Percentiles rank a stretch among this genome's conserved stretches.
Evolutionary conservation across 106 monocot genomes (phyloP).

Genomic region (Allium fistulosum): DNA sequence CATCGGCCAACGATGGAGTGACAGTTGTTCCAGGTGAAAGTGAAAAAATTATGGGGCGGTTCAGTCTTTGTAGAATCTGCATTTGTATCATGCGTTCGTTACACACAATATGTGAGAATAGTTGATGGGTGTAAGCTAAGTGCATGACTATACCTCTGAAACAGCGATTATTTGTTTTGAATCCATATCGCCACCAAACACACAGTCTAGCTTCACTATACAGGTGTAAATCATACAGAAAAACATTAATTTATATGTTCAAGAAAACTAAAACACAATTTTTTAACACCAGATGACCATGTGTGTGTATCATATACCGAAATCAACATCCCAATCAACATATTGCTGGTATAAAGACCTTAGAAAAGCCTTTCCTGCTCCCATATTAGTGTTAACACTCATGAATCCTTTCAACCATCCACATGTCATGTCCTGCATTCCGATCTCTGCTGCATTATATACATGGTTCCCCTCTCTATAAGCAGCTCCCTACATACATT

Average conservation of each 20-base stretch:
- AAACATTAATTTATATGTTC: too few relatives aligned
- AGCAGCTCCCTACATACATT: slow-evolving; percentile 22
- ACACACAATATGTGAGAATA: neutral
- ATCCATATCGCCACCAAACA: slow-evolving; percentile 86
- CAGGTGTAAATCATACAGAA: too few relatives aligned
- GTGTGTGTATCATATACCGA: slow-evolving; percentile 37
- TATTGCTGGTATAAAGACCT: slow-evolving; percentile 80
- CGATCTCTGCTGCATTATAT: slow-evolving; percentile 66
- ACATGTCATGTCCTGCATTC: slow-evolving; percentile 54
- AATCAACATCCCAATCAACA: slow-evolving; percentile 96
- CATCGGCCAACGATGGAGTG: slow-evolving; percentile 49
- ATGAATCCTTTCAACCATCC: slow-evolving; percentile 95
- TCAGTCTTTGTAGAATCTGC: slow-evolving; percentile 63
- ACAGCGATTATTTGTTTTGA: slow-evolving; percentile 64
- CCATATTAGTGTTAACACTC: slow-evolving; percentile 73
- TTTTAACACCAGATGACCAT: too few relatives aligned
- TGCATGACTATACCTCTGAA: slow-evolving; percentile 45
- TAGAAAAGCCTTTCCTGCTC: slow-evolving; percentile 78
- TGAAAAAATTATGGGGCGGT: slow-evolving; percentile 60
- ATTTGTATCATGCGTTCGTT: neutral
- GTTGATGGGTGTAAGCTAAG: neutral
- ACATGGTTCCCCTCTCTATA: slow-evolving; percentile 39
- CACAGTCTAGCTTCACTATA: slow-evolving; percentile 92
- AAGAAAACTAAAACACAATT: too few relatives aligned
- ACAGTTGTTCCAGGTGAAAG: slow-evolving; percentile 73